Evolutionary conservation across 805 yeast species (phyloP), one percentile per base, ranked within the genome.

Genomic region (Metschnikowia noctiluminum): DNA sequence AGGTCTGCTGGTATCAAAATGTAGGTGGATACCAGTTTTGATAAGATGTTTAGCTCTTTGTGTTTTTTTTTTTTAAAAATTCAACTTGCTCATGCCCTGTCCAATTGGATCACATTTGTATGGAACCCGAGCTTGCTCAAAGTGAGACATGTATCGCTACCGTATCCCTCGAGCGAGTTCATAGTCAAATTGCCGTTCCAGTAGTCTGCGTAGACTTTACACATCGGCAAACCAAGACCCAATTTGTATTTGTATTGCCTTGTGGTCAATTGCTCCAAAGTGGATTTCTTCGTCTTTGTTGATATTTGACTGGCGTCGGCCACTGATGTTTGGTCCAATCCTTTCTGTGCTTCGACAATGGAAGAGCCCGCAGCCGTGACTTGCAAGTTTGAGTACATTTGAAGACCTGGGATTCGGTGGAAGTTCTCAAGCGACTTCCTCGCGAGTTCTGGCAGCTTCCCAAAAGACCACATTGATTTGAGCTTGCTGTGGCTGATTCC

Each of bases 101-200:
- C 95, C 40, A 89, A 66, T 60, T 85, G 89, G 37, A 80, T 69
- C 51, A 77, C 80, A 48, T 80, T 85, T 28, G 80, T 77, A 55
- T 80, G 77, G 44, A 78, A 74, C 38, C 96, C 96, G 48, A 89
- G 75, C 63, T 89, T 87, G 30, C 90, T 85, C 50, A 92, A 70
- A 31, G 85, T 82, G 60, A 94, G 69, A 51, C 85, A 84, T 0
- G 92, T 90, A 62, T 92, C 99, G 35, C 94, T 82, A 2, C 99
- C 99, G 58, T 85, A 89, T 2, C 97, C 97, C 51, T 89, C 92
- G 44, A 92, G 70, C 0, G 95, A 85, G 57, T 84, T 84, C 77
- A 92, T 80, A 50, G 83, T 84, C 43, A 92, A 66, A 44, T 85
- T 87, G 7, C 98, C 98, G 58, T 91, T 94, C 98, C 98, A 92